Base-by-base conservation (phyloP, 768 basidiomycete genomes). In the Suillus clintonianus region DNA sequence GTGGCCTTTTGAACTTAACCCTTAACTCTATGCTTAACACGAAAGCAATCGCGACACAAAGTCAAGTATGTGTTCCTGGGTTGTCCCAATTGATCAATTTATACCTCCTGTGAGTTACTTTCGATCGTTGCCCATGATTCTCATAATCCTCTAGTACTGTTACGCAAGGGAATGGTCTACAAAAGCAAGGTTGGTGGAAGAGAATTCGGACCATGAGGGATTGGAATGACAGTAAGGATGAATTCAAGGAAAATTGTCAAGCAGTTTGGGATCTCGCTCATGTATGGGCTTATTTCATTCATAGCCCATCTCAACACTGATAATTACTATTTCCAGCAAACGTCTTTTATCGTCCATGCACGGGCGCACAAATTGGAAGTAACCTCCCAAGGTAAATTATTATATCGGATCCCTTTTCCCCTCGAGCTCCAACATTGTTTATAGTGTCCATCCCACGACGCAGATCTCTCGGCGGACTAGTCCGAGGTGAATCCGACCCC, bases 181-280 rank as follows among this genome's bases (percentile, higher is more conserved):
- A 0, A 30, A 0, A 2, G 4, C 50, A 5, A 10, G 6, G 4
- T 3, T 51, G 8, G 8, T 51, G 27, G 50, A 17, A 17, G 3
- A 30, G 3, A 30, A 2, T 27, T 17, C 15, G 27, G 50, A 30
- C 9, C 2, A 1, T 10, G 27, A 30, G 50, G 15, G 27, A 51
- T 17, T 51, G 17, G 15, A 0, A 17, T 0, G 24, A 8, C 4
- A 50, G 15, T 27, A 0, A 15, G 7, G 14, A 4, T 8, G 22
- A 3, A 48, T 48, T 24, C 47, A 48, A 48, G 13, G 0, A 0
- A 14, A 0, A 0, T 9, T 50, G 48, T 3, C 2, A 50, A 17
- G 1, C 0, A 51, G 9, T 30, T 8, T 51, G 50, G 15, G 0
- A 0, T 51, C 15, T 51, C 15, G 15, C 27, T 30, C 27, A 30